phyloP scores from a whole-genome alignment of 1,139 yeast species.

The Candida tropicalis region DNA sequence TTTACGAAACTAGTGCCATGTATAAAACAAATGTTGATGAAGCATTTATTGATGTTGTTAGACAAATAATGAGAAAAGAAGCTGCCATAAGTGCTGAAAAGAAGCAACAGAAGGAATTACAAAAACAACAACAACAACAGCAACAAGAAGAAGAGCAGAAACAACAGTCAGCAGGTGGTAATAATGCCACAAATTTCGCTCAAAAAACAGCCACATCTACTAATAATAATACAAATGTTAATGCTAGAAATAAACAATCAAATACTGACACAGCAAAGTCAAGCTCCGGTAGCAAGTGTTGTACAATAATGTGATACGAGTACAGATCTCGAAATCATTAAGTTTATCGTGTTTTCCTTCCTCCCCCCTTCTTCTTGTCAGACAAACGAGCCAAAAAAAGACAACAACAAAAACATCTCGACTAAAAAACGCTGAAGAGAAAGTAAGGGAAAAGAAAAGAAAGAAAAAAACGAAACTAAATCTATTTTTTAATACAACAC shows the following conservation, averaged over 20 bases:
- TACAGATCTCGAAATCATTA: too few species aligned
- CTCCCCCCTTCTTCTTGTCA: too few species aligned
- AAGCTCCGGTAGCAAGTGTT: conserved; percentile 21
- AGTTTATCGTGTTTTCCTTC: too few species aligned
- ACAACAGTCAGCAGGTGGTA: conserved; percentile 1
- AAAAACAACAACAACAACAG: conserved; percentile 14
- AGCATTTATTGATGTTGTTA: conserved; percentile 85
- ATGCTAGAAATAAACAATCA: conserved; percentile 19
- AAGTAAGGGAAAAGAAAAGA: too few species aligned
- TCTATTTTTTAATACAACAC: too few species aligned
- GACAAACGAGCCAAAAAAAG: too few species aligned
- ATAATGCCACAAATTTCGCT: neutral
- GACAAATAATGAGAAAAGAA: conserved; percentile 83
- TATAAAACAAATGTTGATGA: conserved; percentile 87
- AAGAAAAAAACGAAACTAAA: conserved; percentile 1
- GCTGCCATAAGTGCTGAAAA: conserved; percentile 51
- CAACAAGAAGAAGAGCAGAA: conserved; percentile 6
- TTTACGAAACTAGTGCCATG: conserved; percentile 94
- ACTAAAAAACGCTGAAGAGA: too few species aligned
- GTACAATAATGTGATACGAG: conserved; percentile 20
- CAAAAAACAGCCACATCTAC: neutral
- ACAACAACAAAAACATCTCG: too few species aligned
- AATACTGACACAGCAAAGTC: conserved; percentile 11
- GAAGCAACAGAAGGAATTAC: conserved; percentile 37
- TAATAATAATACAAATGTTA: neutral